Conservation (phyloP, 805 yeast species). For the Lipomyces kockii region DNA sequence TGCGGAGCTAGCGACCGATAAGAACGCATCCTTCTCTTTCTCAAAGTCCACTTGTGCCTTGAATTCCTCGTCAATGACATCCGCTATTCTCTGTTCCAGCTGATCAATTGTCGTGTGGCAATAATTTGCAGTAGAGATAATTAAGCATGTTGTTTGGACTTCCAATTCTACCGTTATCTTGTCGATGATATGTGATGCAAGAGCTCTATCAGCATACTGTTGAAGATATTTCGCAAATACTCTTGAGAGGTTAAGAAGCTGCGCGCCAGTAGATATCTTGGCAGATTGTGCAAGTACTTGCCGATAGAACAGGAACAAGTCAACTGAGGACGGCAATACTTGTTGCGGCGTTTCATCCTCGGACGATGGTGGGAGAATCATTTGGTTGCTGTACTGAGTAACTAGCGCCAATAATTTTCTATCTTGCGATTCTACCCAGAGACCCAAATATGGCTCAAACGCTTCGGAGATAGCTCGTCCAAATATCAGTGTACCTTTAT, state of each 20-base stretch:
- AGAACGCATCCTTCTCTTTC: conserved; percentile 58
- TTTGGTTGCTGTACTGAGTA: conserved; percentile 63
- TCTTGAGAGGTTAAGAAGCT: conserved; percentile 54
- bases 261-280: conserved; percentile 55
- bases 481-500: conserved; percentile 42
- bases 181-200: conserved; percentile 40
- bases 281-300: conserved; percentile 72
- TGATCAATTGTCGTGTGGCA: conserved; percentile 79
- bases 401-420: conserved; percentile 63
- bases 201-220: conserved; percentile 59
- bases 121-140: conserved; percentile 88
- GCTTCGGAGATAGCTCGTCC: conserved; percentile 59
- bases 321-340: conserved; percentile 86
- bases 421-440: conserved; percentile 90
- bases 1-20: conserved; percentile 61
- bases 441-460: conserved; percentile 81
- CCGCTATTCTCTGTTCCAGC: conserved; percentile 63
- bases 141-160: conserved; percentile 66
- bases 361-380: conserved; percentile 55
- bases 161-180: conserved; percentile 59
- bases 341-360: conserved; percentile 58
- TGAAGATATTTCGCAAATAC: conserved; percentile 70
- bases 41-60: conserved; percentile 58
- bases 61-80: conserved; percentile 49
- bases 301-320: conserved; percentile 77